Evolutionary conservation across 2,329 filamentous ascomycete species (phyloP), one percentile per base, ranked within the genome.

Genomic region (Dothidotthia symphoricarpi): DNA sequence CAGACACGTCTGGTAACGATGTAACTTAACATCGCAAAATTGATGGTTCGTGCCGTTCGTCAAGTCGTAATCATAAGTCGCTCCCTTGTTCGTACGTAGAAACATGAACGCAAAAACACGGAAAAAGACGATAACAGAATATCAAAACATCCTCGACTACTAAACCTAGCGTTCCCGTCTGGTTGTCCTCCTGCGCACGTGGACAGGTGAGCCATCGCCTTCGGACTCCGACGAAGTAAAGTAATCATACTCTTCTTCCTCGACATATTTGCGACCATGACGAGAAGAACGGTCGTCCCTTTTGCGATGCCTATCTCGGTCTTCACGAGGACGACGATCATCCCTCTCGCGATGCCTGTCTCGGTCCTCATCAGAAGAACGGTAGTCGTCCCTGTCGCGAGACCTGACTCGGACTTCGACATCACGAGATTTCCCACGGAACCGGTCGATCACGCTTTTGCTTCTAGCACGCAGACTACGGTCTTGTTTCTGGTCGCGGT

Each of bases 381-480:
- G 19, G 15, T 40, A 39, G 5, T 39, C 34, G 28, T 39, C 34
- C 10, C 36, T 38, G 29, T 39, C 39, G 16, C 30, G 33, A 6
- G 25, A 32, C 5, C 2, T 10, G n/a, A 49, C 48, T 24, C 38
- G 45, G 24, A 49, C 45, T 5, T 52, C 53, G 7, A 29, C 31
- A 5, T 49, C 52, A 1, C 48, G 52, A 25, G 54, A 57, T 33
- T 55, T 57, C 13, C 50, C 54, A 31, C 52, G 54, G 34, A 57
- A 49, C 16, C 50, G 54, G 31, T 53, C 48, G 30, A 57, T 46
- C 8, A 57, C 41, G 32, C 54, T 57, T 33, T 39, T 45, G 45
- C 54, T 57, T 49, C 54, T 50, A 54, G 54, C 54, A 37, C 54
- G 52, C 7, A 57, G 38, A 16, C 52, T 41, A 14, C 39, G 31